These are phyloP conservation scores for Westerdykella sp. DNA, from an alignment of 2,329 filamentous ascomycete genomes.

Conservation along the genomic window DNA sequence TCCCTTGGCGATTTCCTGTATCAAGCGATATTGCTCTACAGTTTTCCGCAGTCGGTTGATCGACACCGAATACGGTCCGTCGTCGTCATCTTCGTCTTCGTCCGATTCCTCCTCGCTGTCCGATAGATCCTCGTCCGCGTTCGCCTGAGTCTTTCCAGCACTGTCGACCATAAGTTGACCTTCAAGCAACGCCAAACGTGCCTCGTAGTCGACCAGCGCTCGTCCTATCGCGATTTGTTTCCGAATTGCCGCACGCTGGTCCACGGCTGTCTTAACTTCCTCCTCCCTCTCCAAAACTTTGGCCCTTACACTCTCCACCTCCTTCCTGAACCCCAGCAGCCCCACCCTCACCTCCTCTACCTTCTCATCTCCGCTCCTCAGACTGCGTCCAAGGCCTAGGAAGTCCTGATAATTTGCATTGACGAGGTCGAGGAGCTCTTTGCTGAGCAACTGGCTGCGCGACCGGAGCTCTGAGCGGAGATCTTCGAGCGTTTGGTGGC, in stretches of 20 bases:
- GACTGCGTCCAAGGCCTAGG: slow-evolving; percentile 69
- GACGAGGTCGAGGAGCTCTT: slow-evolving; percentile 87
- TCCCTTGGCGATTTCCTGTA: slow-evolving; percentile 47
- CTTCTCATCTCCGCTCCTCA: slow-evolving; percentile 83
- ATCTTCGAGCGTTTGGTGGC: slow-evolving; percentile 94
- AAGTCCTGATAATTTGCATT: slow-evolving; percentile 95
- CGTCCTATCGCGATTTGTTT: slow-evolving; percentile 58
- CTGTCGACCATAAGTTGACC: slow-evolving; percentile 52
- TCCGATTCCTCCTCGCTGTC: slow-evolving; percentile 25
- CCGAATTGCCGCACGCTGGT: slow-evolving; percentile 66
- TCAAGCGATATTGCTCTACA: slow-evolving; percentile 52
- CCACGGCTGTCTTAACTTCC: slow-evolving; percentile 57
- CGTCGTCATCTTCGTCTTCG: slow-evolving; percentile 30
- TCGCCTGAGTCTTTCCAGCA: slow-evolving; percentile 12
- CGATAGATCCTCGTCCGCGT: slow-evolving; percentile 19
- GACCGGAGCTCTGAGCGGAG: slow-evolving; percentile 79
- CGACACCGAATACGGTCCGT: slow-evolving; percentile 19
- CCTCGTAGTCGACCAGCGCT: slow-evolving; percentile 60
- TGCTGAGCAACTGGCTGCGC: slow-evolving; percentile 69
- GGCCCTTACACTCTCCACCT: slow-evolving; percentile 66
- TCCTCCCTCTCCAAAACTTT: slow-evolving; percentile 57
- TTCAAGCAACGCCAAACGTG: slow-evolving; percentile 58
- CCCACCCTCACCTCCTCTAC: slow-evolving; percentile 87
- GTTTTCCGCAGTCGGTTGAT: slow-evolving; percentile 48
- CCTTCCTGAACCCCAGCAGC: slow-evolving; percentile 75